A percentile compares a stretch with the other conserved stretches of the same genome.
Conservation (phyloP, 176 grass and related monocot genomes). For the Thalia dealbata region DNA sequence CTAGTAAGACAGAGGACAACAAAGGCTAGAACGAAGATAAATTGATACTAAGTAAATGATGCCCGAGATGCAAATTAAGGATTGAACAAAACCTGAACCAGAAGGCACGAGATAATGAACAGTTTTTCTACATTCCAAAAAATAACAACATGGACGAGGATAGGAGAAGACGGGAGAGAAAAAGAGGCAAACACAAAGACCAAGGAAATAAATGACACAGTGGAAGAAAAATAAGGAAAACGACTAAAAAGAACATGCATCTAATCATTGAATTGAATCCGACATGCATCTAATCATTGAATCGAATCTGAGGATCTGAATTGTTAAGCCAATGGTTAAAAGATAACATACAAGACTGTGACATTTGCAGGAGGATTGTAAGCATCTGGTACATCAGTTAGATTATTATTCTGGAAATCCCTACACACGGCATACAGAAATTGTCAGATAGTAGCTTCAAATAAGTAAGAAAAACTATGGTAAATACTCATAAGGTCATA, state of each 20-base stretch:
- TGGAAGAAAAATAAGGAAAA: background rate
- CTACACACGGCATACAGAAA: conserved; percentile 35
- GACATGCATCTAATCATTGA: background rate
- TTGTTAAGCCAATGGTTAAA: conserved; percentile 8
- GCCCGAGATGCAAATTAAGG: too few species aligned
- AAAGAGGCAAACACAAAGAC: too few species aligned
- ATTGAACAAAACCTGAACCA: too few species aligned
- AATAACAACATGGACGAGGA: too few species aligned
- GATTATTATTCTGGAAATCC: conserved; percentile 75
- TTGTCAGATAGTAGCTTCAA: background rate
- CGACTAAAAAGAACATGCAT: background rate
- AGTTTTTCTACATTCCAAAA: too few species aligned
- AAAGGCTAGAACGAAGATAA: too few species aligned
- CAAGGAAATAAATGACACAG: background rate
- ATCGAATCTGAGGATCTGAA: background rate
- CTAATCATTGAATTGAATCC: background rate
- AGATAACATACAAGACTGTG: conserved; percentile 54
- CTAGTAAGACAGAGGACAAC: too few species aligned
- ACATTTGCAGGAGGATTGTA: conserved; percentile 52
- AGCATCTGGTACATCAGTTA: conserved; percentile 43
- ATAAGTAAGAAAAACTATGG: background rate
- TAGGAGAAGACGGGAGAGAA: too few species aligned
- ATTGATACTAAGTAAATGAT: too few species aligned
- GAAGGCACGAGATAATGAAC: too few species aligned
- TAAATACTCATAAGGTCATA: conserved; percentile 32